Evolutionary conservation across 139 green algal genomes (phyloP), one percentile per base, ranked within the genome.

Genomic region (Diplosphaera chodatii): DNA sequence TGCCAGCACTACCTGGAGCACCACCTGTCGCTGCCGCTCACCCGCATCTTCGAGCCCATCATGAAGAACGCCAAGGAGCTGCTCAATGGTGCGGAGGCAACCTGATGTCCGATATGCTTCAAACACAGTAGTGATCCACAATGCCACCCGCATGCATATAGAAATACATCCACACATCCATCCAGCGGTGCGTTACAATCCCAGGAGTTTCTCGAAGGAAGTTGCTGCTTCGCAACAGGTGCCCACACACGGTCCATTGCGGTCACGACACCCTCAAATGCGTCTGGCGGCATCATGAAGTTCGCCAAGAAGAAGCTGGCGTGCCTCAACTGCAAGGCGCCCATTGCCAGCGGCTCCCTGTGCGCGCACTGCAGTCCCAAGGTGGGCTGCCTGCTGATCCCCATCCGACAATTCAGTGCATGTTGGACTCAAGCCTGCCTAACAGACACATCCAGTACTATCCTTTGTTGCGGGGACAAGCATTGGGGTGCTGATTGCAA

Each of bases 1-100:
- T 84, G 79, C 69, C 86, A 97, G 79, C 93, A 99, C 82, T 99
- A 99, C 85, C 78, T 99, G 76, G 95, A 98, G 66, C 92, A 99
- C 83, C 91, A 98, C 79, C 82, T 99, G 25, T 72, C 73, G 21
- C 84, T 91, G 83, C 95, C 95, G 18, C 84, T 99, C 32, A 77
- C 93, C 76, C 86, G 95, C 64, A 91, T 99, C 41, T 99, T 99
- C 78, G 91, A 96, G 77, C 94, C 95, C 29, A 94, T 98, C 65
- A 78, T 98, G 76, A 95, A 94, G 68, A 89, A 94, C 70, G 85
- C 85, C 22, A 88, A 86, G 69, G 89, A 93, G 62, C 88, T 96
- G 66, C 79, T 97, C 4, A 83, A 80, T 37, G 90, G 89, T 92
- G 71, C 25, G 78, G 16, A 59, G 48, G 16, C 48, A 25, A n/a